phyloP scores from a whole-genome alignment of 805 yeast species.

The Yarrowia sp. region DNA sequence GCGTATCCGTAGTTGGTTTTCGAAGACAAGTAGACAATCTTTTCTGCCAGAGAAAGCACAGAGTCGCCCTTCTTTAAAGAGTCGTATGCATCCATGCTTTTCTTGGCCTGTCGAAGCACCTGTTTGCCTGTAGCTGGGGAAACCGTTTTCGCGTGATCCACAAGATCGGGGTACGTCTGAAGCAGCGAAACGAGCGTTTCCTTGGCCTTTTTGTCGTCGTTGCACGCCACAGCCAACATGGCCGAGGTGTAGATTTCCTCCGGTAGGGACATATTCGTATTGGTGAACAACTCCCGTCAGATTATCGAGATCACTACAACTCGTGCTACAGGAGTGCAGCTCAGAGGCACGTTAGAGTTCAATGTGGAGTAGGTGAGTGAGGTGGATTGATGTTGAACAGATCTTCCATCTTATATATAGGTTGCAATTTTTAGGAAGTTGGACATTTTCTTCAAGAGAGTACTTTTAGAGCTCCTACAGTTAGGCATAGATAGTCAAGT shows the following conservation, averaged over 20 bases:
- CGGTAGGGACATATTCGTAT: neutral
- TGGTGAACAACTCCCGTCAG: neutral
- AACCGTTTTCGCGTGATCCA: conserved; percentile 4
- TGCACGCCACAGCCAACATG: conserved; percentile 2
- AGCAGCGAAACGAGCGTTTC: conserved; percentile 8
- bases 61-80: conserved; percentile 39
- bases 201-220: conserved; percentile 16
- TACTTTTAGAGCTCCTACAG: too few relatives aligned
- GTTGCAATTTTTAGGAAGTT: too few relatives aligned
- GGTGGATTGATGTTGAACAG: neutral
- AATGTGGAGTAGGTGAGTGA: neutral
- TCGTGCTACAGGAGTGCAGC: conserved; percentile 4
- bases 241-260: conserved; percentile 29
- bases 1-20: conserved; percentile 46
- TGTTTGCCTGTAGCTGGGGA: conserved; percentile 15
- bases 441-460: too few relatives aligned
- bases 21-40: conserved; percentile 38
- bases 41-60: conserved; percentile 42
- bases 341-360: neutral
- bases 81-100: conserved; percentile 42
- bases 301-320: conserved; percentile 14
- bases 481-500: too few relatives aligned
- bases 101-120: conserved; percentile 27
- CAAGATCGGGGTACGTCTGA: conserved; percentile 13
- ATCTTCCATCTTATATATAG: too few relatives aligned